Evolutionary conservation across 345 rosid genomes (phyloP), one percentile per base, ranked within the genome.

Genomic region (Erodium maritimum): DNA sequence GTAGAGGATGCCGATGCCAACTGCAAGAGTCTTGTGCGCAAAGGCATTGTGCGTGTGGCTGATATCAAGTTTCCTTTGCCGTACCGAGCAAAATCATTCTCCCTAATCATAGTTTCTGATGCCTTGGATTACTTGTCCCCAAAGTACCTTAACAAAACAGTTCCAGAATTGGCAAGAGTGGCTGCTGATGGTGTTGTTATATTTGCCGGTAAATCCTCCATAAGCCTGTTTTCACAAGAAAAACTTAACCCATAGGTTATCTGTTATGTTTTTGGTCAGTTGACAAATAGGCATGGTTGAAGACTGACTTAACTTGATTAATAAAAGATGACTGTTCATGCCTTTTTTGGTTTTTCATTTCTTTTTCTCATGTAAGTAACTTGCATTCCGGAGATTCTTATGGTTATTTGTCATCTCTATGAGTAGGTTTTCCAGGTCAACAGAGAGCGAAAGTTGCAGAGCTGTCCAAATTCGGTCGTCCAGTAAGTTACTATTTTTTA

Each of bases 401-500:
- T 3, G 48, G 3, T 42, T 13, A 17, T 21, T 9, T 29, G 55
- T 62, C 52, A 50, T 17, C 13, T 59, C 22, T 46, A 18, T 58
- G 48, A 58, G 69, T 60, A 82, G 88, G 91, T 22, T 59, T 67
- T 68, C 93, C 83, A 20, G 89, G 87, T 61, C 80, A 72, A 64
- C 81, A 62, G 11, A 83, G 78, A 65, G 77, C 82, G 48, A 86
- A 86, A 63, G 80, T 65, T 66, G 56, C 80, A 9, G 89, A 83
- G 54, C 55, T 86, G 62, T 77, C 93, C 45, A 86, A 77, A 68
- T 83, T 82, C 73, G 85, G 89, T 25, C 81, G 85, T 56, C 85
- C 89, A n/a, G 89, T 86, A 68, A 77, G 89, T 78, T 57, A 55
- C 10, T 57, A 23, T 42, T 12, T 42, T 42, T 0, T 42, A 42